Base-by-base conservation (phyloP, 768 basidiomycete species). In the Cubamyces lactineus region DNA sequence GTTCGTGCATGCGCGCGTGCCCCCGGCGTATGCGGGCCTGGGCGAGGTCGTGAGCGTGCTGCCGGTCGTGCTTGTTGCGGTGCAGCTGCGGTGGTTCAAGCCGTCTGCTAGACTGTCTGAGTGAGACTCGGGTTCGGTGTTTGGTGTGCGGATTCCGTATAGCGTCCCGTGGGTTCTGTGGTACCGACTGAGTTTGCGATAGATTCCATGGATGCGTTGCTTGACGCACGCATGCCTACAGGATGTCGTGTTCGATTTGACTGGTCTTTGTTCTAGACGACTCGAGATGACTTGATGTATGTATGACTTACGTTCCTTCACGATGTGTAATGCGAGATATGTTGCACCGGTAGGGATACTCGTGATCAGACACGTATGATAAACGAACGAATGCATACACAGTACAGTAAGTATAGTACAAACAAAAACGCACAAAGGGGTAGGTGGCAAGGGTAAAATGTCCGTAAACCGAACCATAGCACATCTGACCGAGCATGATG, bases 1-100 rank as follows among this genome's bases (percentile, higher is more conserved):
- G 45, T 80, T 84, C 64, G 74, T 80, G 30, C 60, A 71, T 47
- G 70, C 73, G 28, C 64, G 75, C 39, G 72, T 80, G 40, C 72
- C 75, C 28, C 79, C 79, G 13, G 74, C 75, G 57, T 80, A 77
- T 67, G 79, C 79, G 2, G 79, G 78, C 12, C 57, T 80, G 50
- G 79, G 79, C 13, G 79, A 80, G 71, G 58, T 80, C 42, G 77
- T 79, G 24, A 77, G 77, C 56, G 71, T 80, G 11, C 46, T 78
- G 23, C 79, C 79, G n/a, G 79, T 80, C 4, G 67, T 80, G 24
- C 45, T 76, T 6, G 66, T 79, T 21, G 78, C 75, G 17, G 66
- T 74, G 61, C 69, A 70, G 57, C 45, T 72, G 60, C 66, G 59
- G 66, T 71, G 70, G 71, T 72, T 69, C 67, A 71, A 66, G 57